Evolutionary conservation across 768 basidiomycete genomes (phyloP), one percentile per base, ranked within the genome.

Genomic region (Solioccasus polychromus): DNA sequence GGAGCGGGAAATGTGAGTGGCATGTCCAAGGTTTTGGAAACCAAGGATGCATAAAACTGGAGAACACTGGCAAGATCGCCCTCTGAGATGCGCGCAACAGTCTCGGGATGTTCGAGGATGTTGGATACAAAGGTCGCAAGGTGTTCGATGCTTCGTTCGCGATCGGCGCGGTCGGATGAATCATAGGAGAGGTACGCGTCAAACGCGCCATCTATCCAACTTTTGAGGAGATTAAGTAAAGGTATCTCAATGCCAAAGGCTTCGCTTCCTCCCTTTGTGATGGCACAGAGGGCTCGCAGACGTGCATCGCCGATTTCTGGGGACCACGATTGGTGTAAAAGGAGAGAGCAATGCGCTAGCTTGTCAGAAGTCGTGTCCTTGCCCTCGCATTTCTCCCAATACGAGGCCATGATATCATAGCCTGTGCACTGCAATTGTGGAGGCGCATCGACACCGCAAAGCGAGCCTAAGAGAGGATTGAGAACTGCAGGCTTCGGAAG

Each of bases 231-330:
- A 31, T 71, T 66, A 20, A 88, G 64, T 26, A 88, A 58, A 29
- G 70, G 66, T 8, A 68, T 60, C 62, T 89, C 88, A 53, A 87
- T 76, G 17, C 87, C 87, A 28, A 79, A 65, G 23, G 82, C 74
- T 36, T 85, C 80, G 3, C 67, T 55, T 6, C 84, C 85, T 31
- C 70, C 76, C 48, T 71, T 75, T 28, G 83, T 83, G 41, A 91
- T 70, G 3, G 83, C 78, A 4, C 76, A 67, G 2, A 89, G 68
- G 2, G 87, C 85, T 50, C 80, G 83, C 56, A 83, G 79, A 17
- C 83, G 76, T 2, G 78, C 69, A 52, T 88, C 85, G 75, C 88
- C 88, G 1, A 86, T 66, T 20, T 89, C 88, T n/a, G 66, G 51
- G 3, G 69, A 71, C 87, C 88, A 89, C 0, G 71, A 63, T 2